Conservation (phyloP, 2,329 filamentous ascomycete species). For the Huntiella omanensis region DNA sequence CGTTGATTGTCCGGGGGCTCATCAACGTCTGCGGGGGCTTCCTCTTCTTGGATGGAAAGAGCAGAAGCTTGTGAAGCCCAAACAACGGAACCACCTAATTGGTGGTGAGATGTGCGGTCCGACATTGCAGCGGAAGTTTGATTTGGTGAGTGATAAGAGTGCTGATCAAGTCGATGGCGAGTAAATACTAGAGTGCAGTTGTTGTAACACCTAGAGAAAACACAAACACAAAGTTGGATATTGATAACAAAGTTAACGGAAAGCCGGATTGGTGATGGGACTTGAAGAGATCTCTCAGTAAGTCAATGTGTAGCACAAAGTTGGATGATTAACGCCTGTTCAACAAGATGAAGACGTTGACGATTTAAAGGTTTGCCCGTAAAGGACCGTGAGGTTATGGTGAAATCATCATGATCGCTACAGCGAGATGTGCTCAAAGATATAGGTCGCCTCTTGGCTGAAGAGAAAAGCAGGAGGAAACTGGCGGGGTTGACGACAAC, state of each 20-base stretch:
- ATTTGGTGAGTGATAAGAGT: too few species aligned
- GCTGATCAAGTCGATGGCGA: too few species aligned
- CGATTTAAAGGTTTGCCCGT: conserved; percentile 8
- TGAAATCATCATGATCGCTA: conserved; percentile 10
- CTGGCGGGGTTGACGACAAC: neutral
- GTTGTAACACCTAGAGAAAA: neutral
- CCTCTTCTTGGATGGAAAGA: conserved; percentile 10
- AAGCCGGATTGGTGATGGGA: neutral
- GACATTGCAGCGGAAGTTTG: conserved; percentile 3
- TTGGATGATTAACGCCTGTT: neutral
- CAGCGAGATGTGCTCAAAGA: conserved; percentile 2
- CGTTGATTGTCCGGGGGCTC: conserved; percentile 11
- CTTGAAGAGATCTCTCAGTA: neutral
- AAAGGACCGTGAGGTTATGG: conserved; percentile 10
- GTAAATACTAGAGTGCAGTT: neutral
- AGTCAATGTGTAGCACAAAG: neutral
- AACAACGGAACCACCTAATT: conserved; percentile 1
- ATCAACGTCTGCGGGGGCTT: conserved; percentile 12
- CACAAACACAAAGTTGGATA: too few species aligned
- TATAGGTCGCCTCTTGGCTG: conserved; percentile 8
- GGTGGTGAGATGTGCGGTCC: conserved; percentile 6
- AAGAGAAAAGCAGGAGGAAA: neutral
- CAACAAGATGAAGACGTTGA: neutral
- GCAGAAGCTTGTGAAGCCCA: conserved; percentile 11
- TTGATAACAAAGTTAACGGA: neutral